Evolutionary conservation across 1,284 basidiomycete species (phyloP).

Genomic region (Cutaneotrichosporon cavernicola): DNA sequence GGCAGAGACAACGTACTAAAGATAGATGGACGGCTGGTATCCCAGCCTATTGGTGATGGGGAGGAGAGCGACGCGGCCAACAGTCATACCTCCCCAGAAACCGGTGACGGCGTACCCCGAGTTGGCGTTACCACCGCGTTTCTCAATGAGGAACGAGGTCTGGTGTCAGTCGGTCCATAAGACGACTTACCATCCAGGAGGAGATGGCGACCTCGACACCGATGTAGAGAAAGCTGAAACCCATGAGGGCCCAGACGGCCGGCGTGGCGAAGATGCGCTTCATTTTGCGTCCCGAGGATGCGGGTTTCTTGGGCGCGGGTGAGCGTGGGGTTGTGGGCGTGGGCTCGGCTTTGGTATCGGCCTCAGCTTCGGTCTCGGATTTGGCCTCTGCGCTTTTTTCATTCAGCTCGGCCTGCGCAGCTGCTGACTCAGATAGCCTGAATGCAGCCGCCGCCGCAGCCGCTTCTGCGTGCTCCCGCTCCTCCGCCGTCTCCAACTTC

Average conservation of each 20-base stretch:
- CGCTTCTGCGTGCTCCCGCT: neutral
- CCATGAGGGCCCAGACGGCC: conserved; percentile 17
- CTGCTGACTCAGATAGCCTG: too few species aligned
- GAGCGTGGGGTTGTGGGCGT: too few species aligned
- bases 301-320: neutral
- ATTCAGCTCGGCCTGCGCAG: neutral
- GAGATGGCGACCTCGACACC: conserved; percentile 22
- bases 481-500: neutral
- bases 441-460: too few species aligned
- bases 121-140: conserved; percentile 22
- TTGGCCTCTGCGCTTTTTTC: neutral
- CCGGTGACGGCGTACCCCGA: conserved; percentile 28
- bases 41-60: conserved; percentile 33
- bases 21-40: conserved; percentile 27
- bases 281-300: conserved; percentile 16
- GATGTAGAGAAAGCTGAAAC: conserved; percentile 23
- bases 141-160: conserved; percentile 26
- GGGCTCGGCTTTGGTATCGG: neutral
- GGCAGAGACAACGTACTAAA: conserved; percentile 22
- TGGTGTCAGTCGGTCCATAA: neutral
- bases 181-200: conserved; percentile 14
- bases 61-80: conserved; percentile 28
- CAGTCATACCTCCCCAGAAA: conserved; percentile 32
- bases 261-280: conserved; percentile 23
- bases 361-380: neutral